Evolutionary conservation across 139 green algal genomes (phyloP).

Genomic region (Desmodesmus armatus): DNA sequence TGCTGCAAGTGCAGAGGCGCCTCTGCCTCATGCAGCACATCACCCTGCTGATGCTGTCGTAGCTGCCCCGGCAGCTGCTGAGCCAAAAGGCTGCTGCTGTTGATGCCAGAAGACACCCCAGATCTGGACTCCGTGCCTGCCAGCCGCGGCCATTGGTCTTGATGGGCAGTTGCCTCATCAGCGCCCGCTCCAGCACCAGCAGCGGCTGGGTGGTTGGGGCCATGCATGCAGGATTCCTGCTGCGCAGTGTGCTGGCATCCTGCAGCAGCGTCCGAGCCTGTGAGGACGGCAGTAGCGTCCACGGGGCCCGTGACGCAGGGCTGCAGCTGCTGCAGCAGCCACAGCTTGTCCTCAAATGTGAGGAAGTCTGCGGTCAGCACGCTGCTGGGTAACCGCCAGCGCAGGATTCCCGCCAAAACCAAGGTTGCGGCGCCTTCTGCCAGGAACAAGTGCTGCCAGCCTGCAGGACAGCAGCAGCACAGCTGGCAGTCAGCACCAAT

Average conservation of each 20-base stretch:
- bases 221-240: neutral
- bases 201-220: too few relatives aligned
- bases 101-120: too few relatives aligned
- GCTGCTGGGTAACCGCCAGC: conserved; percentile 10
- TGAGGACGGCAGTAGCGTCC: neutral
- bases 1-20: neutral
- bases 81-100: too few relatives aligned
- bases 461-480: too few relatives aligned
- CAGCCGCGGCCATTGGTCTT: too few relatives aligned
- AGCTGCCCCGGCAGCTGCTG: neutral
- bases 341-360: conserved; percentile 18
- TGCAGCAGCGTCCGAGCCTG: neutral
- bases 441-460: conserved; percentile 43
- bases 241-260: too few relatives aligned
- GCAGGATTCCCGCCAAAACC: conserved; percentile 23
- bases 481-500: too few relatives aligned
- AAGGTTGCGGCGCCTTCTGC: conserved; percentile 17
- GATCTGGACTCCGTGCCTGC: too few relatives aligned
- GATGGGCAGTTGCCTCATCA: too few relatives aligned
- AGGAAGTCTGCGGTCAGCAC: conserved; percentile 19
- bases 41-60: neutral
- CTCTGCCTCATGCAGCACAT: neutral
- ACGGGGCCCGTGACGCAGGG: neutral
- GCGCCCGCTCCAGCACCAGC: too few relatives aligned
- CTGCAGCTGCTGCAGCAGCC: conserved; percentile 26